Evolutionary conservation across 78 protist species (phyloP), one percentile per base, ranked within the genome.

Genomic region (Dictyostelium purpureum): DNA sequence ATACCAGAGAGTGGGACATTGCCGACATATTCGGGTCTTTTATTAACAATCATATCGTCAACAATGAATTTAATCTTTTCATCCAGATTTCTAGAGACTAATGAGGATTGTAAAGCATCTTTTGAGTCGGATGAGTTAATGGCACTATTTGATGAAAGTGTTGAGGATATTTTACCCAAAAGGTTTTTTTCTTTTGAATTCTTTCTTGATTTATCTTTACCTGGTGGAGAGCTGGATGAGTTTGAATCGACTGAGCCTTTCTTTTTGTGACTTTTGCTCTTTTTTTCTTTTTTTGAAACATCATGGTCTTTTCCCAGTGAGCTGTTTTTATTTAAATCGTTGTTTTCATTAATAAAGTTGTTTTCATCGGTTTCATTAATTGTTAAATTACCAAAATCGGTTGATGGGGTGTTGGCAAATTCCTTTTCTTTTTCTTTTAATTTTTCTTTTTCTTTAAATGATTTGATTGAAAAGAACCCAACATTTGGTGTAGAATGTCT

Each of bases 401-500:
- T n/a, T n/a, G n/a, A n/a, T n/a, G n/a, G n/a, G n/a, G n/a, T 43
- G 10, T 69, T 69, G 24, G 21, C 76, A 11, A 31, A n/a, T 69
- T 69, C 76, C 9, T 40, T 35, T 40, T 35, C 76, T n/a, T 69
- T 69, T 42, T 69, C 56, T 19, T 69, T 40, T 69, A 16, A 51
- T 69, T 69, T 35, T 69, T 35, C 47, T n/a, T 69, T 69, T 21
- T 69, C 76, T 69, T 69, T 69, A 40, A 69, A 38, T 24, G 76
- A 69, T 42, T 69, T 69, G 6, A 69, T 42, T 40, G 76, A 69
- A 75, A 75, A 75, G 61, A 47, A 47, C 18, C 66, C 66, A 35
- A 75, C 10, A 21, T 35, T 75, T 52, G 81, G 65, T 11, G 77
- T 82, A 54, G 90, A 82, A 82, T 82, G 90, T 82, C 90, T 82